Conservation (phyloP, 495 filamentous ascomycete species). For the Pseudoneurospora amorphoporcata region DNA sequence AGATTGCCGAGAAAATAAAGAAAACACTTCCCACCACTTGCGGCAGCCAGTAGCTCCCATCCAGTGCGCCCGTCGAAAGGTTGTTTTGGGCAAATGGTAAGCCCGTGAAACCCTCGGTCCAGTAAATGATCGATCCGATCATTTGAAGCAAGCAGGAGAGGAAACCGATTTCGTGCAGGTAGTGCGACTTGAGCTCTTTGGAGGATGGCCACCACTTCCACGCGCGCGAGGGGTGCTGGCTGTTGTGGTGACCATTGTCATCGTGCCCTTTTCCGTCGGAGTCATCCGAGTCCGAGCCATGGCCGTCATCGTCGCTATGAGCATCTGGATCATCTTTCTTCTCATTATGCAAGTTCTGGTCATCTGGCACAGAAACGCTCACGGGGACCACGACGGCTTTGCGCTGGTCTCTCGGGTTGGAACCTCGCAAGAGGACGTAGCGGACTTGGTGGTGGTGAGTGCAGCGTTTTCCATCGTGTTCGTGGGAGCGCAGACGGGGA, state of each 20-base stretch:
- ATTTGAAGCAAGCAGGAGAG: conserved; percentile 52
- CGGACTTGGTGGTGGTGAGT: conserved; percentile 43
- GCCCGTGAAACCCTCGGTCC: conserved; percentile 56
- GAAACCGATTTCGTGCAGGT: conserved; percentile 59
- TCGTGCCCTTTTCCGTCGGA: not conserved
- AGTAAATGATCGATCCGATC: conserved; percentile 55
- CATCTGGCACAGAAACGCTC: not conserved
- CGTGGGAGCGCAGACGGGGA: conserved; percentile 18
- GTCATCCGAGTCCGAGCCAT: not conserved
- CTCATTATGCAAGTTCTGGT: not conserved
- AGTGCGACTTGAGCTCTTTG: conserved; percentile 49
- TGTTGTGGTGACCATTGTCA: not conserved
- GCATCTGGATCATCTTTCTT: not conserved
- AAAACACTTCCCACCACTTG: conserved; percentile 57
- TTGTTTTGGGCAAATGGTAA: conserved; percentile 46
- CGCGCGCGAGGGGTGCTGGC: conserved; percentile 2
- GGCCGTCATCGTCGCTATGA: not conserved
- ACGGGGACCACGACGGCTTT: not conserved
- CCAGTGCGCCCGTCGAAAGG: conserved; percentile 19
- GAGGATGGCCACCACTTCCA: conserved; percentile 55
- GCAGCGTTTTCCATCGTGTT: conserved; percentile 22
- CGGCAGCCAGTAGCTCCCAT: conserved; percentile 57
- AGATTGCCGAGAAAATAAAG: conserved; percentile 47
- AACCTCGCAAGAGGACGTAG: conserved; percentile 1
- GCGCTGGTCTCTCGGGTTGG: not conserved